These are phyloP conservation scores for Glycine tomentella DNA, from an alignment of 306 rosid genomes.

Conservation along the genomic window DNA sequence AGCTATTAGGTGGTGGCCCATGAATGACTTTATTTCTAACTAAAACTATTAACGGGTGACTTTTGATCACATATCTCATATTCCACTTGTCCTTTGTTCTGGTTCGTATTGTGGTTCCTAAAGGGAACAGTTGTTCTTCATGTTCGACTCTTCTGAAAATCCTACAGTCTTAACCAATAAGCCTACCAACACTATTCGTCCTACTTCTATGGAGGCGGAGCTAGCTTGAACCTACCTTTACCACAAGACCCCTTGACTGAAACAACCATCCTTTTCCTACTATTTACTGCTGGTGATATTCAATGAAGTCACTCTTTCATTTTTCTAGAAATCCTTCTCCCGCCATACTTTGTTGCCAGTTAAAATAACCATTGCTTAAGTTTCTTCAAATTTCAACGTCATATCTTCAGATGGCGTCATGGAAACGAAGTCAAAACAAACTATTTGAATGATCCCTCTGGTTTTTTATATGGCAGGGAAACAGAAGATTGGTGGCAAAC, in stretches of 20 bases:
- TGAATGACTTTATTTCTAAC: neutral
- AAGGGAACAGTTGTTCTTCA: conserved; percentile 50
- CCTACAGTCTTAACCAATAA: conserved; percentile 23
- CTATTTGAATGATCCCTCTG: conserved; percentile 50
- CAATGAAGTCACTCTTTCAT: neutral
- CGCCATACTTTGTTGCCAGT: neutral
- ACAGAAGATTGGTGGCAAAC: too few relatives aligned
- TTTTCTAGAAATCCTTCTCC: neutral
- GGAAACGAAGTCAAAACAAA: too few relatives aligned
- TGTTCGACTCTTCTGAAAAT: conserved; percentile 55
- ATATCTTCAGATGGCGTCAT: conserved; percentile 52
- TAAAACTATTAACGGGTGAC: conserved; percentile 25
- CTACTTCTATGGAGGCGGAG: neutral
- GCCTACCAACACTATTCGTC: too few relatives aligned
- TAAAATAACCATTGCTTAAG: too few relatives aligned
- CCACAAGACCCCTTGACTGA: conserved; percentile 34
- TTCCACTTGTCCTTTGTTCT: conserved; percentile 47
- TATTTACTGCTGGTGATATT: too few relatives aligned
- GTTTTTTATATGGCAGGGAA: conserved; percentile 63
- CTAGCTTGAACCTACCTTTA: conserved; percentile 2
- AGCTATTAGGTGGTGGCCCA: neutral
- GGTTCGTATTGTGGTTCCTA: conserved; percentile 49
- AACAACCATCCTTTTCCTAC: too few relatives aligned
- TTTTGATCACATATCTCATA: conserved; percentile 30
- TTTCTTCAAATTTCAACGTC: neutral